A percentile compares a stretch with the other conserved stretches of the same genome.
These are phyloP conservation scores for Salicornia ramosissima DNA, from an alignment of 148 eudicot genomes.

Conservation along the genomic window DNA sequence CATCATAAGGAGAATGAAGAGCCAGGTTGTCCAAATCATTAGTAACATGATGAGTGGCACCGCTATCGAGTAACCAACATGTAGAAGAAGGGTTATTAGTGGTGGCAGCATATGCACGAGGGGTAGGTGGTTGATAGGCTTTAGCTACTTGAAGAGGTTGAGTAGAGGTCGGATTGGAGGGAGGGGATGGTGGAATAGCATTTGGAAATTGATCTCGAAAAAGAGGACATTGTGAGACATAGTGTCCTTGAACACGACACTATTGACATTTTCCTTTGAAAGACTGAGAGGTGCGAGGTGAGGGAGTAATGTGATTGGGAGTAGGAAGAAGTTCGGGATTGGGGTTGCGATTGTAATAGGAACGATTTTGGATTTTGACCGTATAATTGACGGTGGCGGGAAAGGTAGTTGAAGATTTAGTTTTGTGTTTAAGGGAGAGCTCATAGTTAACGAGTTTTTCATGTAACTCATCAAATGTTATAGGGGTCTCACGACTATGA, in stretches of 20 bases:
- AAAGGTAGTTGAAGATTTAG: background rate
- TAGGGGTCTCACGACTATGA: background rate
- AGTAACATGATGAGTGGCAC: conserved; percentile 13
- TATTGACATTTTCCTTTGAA: background rate
- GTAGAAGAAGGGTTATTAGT: background rate
- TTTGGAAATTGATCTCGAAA: background rate
- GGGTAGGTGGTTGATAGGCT: background rate
- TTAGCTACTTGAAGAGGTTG: background rate
- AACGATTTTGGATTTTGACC: background rate
- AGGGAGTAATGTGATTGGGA: background rate
- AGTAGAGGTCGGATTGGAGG: background rate
- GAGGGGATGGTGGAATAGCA: background rate
- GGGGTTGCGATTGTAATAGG: background rate
- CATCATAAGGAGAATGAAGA: conserved; percentile 11
- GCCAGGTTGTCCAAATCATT: background rate
- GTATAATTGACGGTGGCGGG: background rate
- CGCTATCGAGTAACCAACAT: conserved; percentile 10
- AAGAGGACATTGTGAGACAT: background rate
- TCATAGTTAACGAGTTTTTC: conserved; percentile 7
- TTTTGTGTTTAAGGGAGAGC: background rate
- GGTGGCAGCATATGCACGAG: background rate
- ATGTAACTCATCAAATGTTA: conserved; percentile 10
- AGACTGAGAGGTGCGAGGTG: background rate
- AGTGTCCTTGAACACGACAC: background rate
- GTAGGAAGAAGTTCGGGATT: background rate